Evolutionary conservation across 2,329 filamentous ascomycete species (phyloP).

Genomic region (Alternaria arbusti): DNA sequence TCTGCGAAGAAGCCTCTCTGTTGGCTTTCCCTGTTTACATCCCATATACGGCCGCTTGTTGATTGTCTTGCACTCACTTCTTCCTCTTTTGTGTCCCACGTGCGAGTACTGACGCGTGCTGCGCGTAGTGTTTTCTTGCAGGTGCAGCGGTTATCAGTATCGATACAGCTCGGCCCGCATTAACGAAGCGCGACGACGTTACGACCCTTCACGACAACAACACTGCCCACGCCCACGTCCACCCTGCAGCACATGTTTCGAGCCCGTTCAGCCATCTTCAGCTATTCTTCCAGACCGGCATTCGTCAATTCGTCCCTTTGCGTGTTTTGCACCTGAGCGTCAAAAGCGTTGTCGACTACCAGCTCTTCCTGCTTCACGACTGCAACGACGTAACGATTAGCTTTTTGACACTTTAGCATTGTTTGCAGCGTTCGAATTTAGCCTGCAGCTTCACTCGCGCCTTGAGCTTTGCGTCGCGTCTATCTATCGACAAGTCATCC

Average conservation of each 20-base stretch:
- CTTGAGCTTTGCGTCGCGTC: slow-evolving; percentile 18
- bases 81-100: slow-evolving; percentile 8
- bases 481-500: slow-evolving; percentile 19
- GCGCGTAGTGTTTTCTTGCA: slow-evolving; percentile 34
- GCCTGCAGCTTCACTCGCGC: slow-evolving; percentile 14
- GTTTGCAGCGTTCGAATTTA: slow-evolving; percentile 48
- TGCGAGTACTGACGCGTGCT: slow-evolving; percentile 32
- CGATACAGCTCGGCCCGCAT: slow-evolving; percentile 42
- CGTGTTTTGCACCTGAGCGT: slow-evolving; percentile 38
- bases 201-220: slow-evolving; percentile 36
- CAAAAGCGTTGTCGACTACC: slow-evolving; percentile 39
- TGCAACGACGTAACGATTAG: slow-evolving; percentile 51
- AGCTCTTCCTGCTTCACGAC: slow-evolving; percentile 43
- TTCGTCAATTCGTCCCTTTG: slow-evolving; percentile 38
- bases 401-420: slow-evolving; percentile 48
- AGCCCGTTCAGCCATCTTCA: slow-evolving; percentile 13
- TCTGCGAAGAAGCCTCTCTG: slow-evolving; percentile 34
- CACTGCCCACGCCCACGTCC: slow-evolving; percentile 14
- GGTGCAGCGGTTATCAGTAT: slow-evolving; percentile 35
- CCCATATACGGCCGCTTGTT: slow-evolving; percentile 31
- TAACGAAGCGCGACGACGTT: slow-evolving; percentile 41
- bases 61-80: slow-evolving; percentile 7
- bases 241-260: slow-evolving; percentile 30
- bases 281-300: slow-evolving; percentile 38
- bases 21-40: slow-evolving; percentile 28